Evolutionary conservation across 257 asterid species (phyloP), one percentile per base, ranked within the genome.

Genomic region (Hygrophila difformis): DNA sequence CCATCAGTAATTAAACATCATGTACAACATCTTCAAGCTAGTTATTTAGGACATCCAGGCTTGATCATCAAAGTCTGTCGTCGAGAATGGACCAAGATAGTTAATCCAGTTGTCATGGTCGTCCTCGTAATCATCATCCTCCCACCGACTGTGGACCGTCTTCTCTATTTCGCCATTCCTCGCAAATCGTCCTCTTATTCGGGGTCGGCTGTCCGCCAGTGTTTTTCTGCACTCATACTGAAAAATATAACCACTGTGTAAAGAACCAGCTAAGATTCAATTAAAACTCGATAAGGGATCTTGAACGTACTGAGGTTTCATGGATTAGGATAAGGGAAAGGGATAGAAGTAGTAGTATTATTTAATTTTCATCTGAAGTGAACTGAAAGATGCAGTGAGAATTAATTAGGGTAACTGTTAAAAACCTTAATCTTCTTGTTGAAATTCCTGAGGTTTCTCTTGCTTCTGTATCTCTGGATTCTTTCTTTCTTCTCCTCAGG

Each of bases 151-250:
- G 1, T 70, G 82, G 26, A 70, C 60, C 8, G 29, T 60, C 66
- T 55, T 75, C 47, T 71, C 89, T 18, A 62, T 61, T 44, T 80
- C 95, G 7, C 76, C 95, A 26, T 74, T 78, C 60, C 79, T 74
- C 0, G 95, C 94, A 49, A 87, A 87, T 58, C 95, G 61, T 40
- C 97, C 97, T 46, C 93, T 65, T 31, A 83, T 78, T 1, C 97
- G 83, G 0, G 93, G 97, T 29, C 95, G 68, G 46, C 92, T 80
- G 43, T 83, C 97, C 8, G 97, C 97, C 50, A 87, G 62, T 13
- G 92, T 80, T 60, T 87, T 88, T 61, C 97, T 71, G 64, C 97
- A 84, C 51, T 85, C 97, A 7, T 88, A 88, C 97, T 88, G 58
- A n/a, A n/a, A n/a, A n/a, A n/a, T n/a, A n/a, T n/a, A n/a, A n/a